These are phyloP conservation scores for Ogataea chonburiensis DNA, from an alignment of 805 yeast species.

Conservation along the genomic window DNA sequence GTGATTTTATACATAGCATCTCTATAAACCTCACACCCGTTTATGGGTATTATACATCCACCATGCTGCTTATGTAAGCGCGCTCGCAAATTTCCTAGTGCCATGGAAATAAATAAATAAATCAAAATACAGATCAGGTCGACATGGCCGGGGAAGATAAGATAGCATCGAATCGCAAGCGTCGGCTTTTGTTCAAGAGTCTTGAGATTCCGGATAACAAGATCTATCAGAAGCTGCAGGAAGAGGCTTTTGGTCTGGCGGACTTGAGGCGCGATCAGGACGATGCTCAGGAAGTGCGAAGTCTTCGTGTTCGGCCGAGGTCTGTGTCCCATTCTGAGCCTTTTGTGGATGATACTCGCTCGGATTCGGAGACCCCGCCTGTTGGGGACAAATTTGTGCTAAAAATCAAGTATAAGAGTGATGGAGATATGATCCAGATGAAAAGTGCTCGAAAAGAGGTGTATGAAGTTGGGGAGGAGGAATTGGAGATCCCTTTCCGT, in stretches of 20 bases:
- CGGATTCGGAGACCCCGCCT: not conserved
- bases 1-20: slow-evolving; percentile 5
- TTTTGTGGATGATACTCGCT: not conserved
- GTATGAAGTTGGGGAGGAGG: slow-evolving; percentile 35
- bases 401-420: slow-evolving; percentile 10
- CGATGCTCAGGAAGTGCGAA: slow-evolving; percentile 9
- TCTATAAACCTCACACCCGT: slow-evolving; percentile 4
- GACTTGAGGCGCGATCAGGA: slow-evolving; percentile 14
- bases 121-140: slow-evolving; percentile 5
- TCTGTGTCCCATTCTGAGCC: slow-evolving; percentile 15
- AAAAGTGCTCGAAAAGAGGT: slow-evolving; percentile 12
- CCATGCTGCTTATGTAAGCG: not conserved
- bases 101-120: slow-evolving; percentile 1
- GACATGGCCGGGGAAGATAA: not conserved
- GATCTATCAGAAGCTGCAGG: slow-evolving; percentile 36
- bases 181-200: slow-evolving; percentile 27
- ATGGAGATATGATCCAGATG: slow-evolving; percentile 4
- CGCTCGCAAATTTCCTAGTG: not conserved
- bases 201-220: slow-evolving; percentile 41
- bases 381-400: slow-evolving; percentile 6
- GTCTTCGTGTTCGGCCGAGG: slow-evolving; percentile 18
- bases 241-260: slow-evolving; percentile 28
- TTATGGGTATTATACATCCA: no score
- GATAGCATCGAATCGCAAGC: slow-evolving; percentile 1
- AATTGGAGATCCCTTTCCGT: slow-evolving; percentile 61